Evolutionary conservation across 2,329 filamentous ascomycete species (phyloP).

Genomic region (Penicillium digitatum): DNA sequence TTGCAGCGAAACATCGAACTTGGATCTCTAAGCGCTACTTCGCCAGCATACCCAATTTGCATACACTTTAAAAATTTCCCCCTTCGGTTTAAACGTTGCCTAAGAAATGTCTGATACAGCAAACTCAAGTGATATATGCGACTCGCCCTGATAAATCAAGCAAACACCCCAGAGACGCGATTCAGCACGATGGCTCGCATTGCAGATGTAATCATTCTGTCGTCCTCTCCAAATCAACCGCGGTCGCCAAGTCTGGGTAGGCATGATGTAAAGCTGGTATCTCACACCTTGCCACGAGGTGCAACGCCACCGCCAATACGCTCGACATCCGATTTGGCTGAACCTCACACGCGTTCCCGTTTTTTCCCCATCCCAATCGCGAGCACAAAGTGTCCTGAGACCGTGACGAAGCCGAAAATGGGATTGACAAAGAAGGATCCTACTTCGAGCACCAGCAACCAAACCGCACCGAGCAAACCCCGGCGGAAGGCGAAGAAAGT

Average conservation of each 20-base stretch:
- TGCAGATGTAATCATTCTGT: constrained; percentile 39
- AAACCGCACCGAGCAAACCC: constrained; percentile 9
- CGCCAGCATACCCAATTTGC: not conserved
- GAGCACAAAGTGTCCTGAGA: constrained; percentile 1
- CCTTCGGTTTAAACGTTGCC: not conserved
- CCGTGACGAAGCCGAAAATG: constrained; percentile 12
- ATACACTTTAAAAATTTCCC: not conserved
- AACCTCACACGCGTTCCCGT: constrained; percentile 22
- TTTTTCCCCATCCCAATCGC: constrained; percentile 22
- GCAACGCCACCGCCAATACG: constrained; percentile 26
- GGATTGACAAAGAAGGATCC: constrained; percentile 11
- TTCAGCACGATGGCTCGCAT: constrained; percentile 37
- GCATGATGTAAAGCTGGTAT: constrained; percentile 12
- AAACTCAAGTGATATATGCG: not conserved
- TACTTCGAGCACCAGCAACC: constrained; percentile 4
- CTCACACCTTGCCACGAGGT: constrained; percentile 19
- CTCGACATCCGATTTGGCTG: constrained; percentile 28
- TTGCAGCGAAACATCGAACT: not conserved
- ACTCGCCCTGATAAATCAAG: not conserved
- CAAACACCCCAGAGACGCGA: constrained; percentile 5
- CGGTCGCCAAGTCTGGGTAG: constrained; percentile 29
- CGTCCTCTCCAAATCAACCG: constrained; percentile 40
- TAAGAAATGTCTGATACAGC: not conserved
- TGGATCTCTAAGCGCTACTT: not conserved
- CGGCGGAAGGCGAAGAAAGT: constrained; percentile 16